These are phyloP conservation scores for Chrysanthemum seticuspe DNA, from an alignment of 129 eudicot genomes.

Conservation along the genomic window DNA sequence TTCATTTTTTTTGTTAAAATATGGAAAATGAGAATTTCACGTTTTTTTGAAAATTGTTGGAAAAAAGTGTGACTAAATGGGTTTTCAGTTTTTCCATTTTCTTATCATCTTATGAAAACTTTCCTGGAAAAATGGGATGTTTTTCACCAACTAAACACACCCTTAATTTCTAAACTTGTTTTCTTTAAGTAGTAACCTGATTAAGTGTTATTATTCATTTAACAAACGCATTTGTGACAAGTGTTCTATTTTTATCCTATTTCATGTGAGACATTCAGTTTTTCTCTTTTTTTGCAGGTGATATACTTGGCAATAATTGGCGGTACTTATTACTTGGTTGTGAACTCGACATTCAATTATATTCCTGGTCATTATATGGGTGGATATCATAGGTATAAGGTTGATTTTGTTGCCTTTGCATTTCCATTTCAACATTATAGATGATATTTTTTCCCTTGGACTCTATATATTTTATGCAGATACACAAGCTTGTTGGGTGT, in stretches of 20 bases:
- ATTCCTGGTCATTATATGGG: conserved; percentile 80
- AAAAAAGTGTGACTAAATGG: no score
- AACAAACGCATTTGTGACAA: neutral
- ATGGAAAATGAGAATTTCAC: no score
- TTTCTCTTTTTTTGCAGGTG: conserved; percentile 45
- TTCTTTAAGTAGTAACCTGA: no score
- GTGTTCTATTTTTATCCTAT: neutral
- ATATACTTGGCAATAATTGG: conserved; percentile 72
- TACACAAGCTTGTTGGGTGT: conserved; percentile 84
- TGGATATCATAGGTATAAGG: conserved; percentile 72
- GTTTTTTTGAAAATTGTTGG: no score
- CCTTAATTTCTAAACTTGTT: no score
- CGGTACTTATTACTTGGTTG: conserved; percentile 69
- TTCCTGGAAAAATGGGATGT: no score
- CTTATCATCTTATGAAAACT: no score
- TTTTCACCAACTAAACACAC: no score
- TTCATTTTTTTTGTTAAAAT: no score
- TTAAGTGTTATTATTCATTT: no score
- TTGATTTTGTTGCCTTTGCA: conserved; percentile 3
- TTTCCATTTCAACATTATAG: conserved; percentile 19
- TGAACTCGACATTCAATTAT: conserved; percentile 61
- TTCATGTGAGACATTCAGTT: neutral
- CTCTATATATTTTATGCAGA: conserved; percentile 46
- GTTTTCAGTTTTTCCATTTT: no score
- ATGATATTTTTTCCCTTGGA: conserved; percentile 10